Conservation (phyloP, 306 rosid species). For the Urtica urens region DNA sequence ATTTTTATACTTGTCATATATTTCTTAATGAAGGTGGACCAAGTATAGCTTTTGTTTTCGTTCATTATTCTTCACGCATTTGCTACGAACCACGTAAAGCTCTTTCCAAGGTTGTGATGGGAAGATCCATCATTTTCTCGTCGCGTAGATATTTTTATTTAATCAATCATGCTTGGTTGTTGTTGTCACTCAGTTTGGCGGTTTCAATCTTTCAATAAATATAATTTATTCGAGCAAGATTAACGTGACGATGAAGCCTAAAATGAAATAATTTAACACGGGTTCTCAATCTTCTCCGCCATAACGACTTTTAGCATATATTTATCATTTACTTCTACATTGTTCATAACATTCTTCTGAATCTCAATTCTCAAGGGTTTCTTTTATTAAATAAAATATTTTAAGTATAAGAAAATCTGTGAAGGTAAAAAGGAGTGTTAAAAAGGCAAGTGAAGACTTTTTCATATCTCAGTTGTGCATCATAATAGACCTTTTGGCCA, state of each 20-base stretch:
- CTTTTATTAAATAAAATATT: not conserved
- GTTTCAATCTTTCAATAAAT: not conserved
- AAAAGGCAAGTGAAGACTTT: not conserved
- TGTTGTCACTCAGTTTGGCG: not conserved
- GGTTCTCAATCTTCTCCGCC: too few relatives aligned
- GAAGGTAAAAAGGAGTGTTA: not conserved
- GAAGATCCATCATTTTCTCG: constrained; percentile 6
- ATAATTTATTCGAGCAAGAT: not conserved
- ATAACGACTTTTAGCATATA: too few relatives aligned
- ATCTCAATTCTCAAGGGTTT: not conserved
- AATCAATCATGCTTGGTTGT: too few relatives aligned
- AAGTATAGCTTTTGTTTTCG: constrained; percentile 1
- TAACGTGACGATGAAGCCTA: not conserved
- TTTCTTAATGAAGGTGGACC: constrained; percentile 19
- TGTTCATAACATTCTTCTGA: not conserved
- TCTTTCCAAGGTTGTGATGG: not conserved
- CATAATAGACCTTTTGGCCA: constrained; percentile 1
- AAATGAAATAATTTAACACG: too few relatives aligned
- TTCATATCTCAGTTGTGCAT: not conserved
- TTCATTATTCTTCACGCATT: constrained; percentile 11
- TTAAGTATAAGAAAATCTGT: not conserved
- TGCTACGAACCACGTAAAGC: constrained; percentile 6
- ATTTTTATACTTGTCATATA: not conserved
- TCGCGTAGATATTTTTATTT: not conserved
- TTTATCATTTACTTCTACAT: too few relatives aligned